These are phyloP conservation scores for Colletotrichum spinosum DNA, from an alignment of 2,329 filamentous ascomycete species.

Conservation along the genomic window DNA sequence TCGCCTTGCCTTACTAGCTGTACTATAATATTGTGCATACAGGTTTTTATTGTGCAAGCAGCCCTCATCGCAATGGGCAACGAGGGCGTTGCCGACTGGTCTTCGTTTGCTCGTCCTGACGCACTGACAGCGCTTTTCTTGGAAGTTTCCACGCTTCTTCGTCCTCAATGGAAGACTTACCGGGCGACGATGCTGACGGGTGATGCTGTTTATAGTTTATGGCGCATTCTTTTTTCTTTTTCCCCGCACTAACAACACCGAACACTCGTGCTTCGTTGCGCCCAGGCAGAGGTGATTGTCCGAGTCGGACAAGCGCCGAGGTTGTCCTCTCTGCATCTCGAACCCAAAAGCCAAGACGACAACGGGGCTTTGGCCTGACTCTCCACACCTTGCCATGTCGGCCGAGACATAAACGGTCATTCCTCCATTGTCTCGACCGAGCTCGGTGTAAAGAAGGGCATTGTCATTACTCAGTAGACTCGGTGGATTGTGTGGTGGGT, in stretches of 20 bases:
- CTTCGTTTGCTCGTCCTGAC: slow-evolving; percentile 24
- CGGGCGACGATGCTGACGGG: slow-evolving; percentile 13
- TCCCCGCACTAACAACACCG: too few relatives aligned
- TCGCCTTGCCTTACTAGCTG: slow-evolving; percentile 15
- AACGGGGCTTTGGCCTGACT: background rate
- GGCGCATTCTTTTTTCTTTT: slow-evolving; percentile 10
- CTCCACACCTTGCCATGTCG: background rate
- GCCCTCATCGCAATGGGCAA: slow-evolving; percentile 29
- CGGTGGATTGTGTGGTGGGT: too few relatives aligned
- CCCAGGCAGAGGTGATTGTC: slow-evolving; percentile 4
- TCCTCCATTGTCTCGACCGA: background rate
- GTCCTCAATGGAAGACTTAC: background rate
- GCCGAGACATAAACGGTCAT: slow-evolving; percentile 32
- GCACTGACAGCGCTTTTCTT: slow-evolving; percentile 36
- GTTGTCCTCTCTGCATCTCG: background rate
- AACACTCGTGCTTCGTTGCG: background rate
- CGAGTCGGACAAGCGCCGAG: background rate
- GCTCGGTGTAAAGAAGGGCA: slow-evolving; percentile 17
- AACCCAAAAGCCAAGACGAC: background rate
- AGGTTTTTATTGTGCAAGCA: slow-evolving; percentile 18
- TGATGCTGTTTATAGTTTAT: background rate
- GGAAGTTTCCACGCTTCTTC: slow-evolving; percentile 9
- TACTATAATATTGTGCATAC: background rate
- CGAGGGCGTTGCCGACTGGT: slow-evolving; percentile 15
- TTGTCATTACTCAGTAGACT: slow-evolving; percentile 6